Evolutionary conservation across 371 early-diverging fungal genomes (phyloP).

Genomic region (Funneliformis caledonium): DNA sequence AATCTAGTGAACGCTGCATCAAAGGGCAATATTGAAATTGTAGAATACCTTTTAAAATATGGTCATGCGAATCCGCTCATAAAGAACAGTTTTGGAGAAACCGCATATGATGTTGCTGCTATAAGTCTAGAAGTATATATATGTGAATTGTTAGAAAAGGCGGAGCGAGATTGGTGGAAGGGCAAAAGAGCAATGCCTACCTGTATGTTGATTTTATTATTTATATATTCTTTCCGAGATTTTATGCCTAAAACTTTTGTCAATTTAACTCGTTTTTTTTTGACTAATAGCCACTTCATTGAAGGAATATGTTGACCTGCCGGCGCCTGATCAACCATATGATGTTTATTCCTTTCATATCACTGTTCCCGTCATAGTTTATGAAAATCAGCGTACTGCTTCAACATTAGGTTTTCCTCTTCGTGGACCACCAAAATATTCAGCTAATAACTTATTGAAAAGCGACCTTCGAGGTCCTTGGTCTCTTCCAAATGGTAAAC

Average conservation of each 20-base stretch:
- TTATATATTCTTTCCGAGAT: background rate
- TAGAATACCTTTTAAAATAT: constrained; percentile 66
- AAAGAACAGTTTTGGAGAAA: constrained; percentile 73
- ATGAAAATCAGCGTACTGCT: constrained; percentile 73
- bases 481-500: constrained; percentile 60
- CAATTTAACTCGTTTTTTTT: background rate
- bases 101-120: constrained; percentile 87
- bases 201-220: background rate
- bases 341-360: constrained; percentile 64
- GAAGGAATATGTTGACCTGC: constrained; percentile 48
- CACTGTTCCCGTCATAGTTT: constrained; percentile 64
- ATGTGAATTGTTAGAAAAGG: constrained; percentile 69
- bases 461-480: constrained; percentile 64
- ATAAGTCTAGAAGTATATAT: constrained; percentile 72
- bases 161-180: constrained; percentile 59
- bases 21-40: constrained; percentile 70
- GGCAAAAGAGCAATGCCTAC: constrained; percentile 33
- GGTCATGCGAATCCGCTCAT: constrained; percentile 68
- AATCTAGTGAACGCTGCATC: constrained; percentile 76
- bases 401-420: constrained; percentile 47
- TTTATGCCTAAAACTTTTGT: background rate
- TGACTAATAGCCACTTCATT: constrained; percentile 21
- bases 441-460: constrained; percentile 53
- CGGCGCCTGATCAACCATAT: constrained; percentile 51
- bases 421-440: constrained; percentile 60